Conservation (phyloP, 306 rosid species). For the Leucaena leucocephala region DNA sequence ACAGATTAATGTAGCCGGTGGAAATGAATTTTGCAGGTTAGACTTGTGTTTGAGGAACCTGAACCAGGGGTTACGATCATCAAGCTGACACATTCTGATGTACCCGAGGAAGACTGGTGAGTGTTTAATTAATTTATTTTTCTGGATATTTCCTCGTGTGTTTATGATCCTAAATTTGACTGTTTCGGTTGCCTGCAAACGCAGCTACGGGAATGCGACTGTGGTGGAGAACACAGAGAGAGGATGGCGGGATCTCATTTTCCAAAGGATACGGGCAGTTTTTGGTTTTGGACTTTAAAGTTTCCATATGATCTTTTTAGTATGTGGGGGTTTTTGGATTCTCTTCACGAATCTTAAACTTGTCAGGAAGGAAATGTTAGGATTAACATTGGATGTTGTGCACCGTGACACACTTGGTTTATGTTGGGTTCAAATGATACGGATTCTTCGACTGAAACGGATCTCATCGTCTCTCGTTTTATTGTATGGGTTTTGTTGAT, state of each 20-base stretch:
- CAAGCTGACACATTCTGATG: conserved; percentile 75
- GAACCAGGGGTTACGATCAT: conserved; percentile 79
- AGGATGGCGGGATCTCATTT: conserved; percentile 97
- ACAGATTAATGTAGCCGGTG: background rate
- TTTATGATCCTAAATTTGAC: background rate
- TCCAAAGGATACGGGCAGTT: conserved; percentile 92
- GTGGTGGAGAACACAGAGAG: conserved; percentile 97
- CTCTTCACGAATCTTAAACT: conserved; percentile 11
- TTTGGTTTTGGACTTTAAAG: conserved; percentile 88
- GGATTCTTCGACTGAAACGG: background rate
- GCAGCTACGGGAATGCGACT: conserved; percentile 93
- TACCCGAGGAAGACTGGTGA: conserved; percentile 94
- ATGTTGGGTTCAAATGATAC: background rate
- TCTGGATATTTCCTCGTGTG: background rate
- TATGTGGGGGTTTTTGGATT: conserved; percentile 22
- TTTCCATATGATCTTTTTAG: conserved; percentile 14
- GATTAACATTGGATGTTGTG: conserved; percentile 44
- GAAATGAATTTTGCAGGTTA: conserved; percentile 60
- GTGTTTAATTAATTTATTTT: conserved; percentile 21
- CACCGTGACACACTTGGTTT: conserved; percentile 24
- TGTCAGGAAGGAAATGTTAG: conserved; percentile 37
- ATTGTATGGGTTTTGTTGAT: background rate
- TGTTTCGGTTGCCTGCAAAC: conserved; percentile 15
- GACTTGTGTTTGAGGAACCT: conserved; percentile 79
- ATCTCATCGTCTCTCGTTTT: background rate